Percentiles rank a stretch among this genome's conserved stretches.
Evolutionary conservation across 129 eudicot genomes (phyloP).

Genomic region (Pseudognaphalium luteoalbum): DNA sequence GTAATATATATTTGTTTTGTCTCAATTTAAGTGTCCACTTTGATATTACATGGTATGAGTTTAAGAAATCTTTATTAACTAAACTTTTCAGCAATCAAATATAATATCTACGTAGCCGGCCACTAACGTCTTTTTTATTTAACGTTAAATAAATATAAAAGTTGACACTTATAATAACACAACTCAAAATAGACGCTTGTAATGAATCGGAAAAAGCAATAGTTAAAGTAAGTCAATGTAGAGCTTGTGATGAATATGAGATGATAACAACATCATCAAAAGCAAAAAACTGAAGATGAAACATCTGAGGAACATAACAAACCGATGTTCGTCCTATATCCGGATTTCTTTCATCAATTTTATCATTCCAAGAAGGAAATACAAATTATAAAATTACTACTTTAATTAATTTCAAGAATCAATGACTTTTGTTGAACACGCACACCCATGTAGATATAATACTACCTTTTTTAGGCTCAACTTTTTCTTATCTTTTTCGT

Average conservation of each 20-base stretch:
- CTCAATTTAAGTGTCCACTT: no score
- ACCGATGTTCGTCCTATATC: constrained; percentile 4
- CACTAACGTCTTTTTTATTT: no score
- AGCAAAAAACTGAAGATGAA: not conserved
- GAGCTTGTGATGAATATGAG: constrained; percentile 2
- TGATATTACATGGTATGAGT: no score
- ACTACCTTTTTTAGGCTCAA: constrained; percentile 10
- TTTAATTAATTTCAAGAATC: constrained; percentile 15
- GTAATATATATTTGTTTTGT: not conserved
- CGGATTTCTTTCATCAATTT: not conserved
- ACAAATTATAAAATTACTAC: not conserved
- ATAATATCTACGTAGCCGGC: no score
- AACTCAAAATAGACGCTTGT: no score
- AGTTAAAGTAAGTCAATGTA: not conserved
- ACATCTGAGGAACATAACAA: not conserved
- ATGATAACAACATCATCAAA: not conserved
- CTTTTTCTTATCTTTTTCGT: constrained; percentile 28
- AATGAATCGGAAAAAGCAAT: no score
- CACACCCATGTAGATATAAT: constrained; percentile 39
- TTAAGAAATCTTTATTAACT: no score
- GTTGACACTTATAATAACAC: no score
- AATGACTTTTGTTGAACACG: constrained; percentile 46
- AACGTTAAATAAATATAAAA: no score
- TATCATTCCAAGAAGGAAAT: constrained; percentile 17
- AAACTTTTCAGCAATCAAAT: no score